Evolutionary conservation across 768 basidiomycete species (phyloP).

Genomic region (Russula abietina): DNA sequence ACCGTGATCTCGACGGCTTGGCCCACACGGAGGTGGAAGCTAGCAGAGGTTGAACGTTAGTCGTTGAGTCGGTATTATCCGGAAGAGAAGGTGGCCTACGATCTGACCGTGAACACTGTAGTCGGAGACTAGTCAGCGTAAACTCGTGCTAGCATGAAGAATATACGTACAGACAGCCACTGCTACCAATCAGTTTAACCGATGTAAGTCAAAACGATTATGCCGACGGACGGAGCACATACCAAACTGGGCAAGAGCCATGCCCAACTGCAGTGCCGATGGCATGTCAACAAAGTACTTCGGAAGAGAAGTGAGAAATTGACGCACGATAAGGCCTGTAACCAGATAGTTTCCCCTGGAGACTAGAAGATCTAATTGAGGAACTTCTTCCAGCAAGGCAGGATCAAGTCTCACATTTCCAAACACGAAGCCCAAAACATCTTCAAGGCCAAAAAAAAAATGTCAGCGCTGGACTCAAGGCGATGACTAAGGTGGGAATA

Average conservation of each 20-base stretch:
- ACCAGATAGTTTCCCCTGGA: slow-evolving; percentile 19
- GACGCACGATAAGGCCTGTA: slow-evolving; percentile 22
- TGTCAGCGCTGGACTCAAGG: background rate
- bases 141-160: background rate
- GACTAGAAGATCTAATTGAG: slow-evolving; percentile 11
- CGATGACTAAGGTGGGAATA: background rate
- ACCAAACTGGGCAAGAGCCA: slow-evolving; percentile 23
- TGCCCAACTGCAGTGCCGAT: slow-evolving; percentile 6
- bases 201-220: background rate
- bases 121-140: slow-evolving; percentile 4
- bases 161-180: slow-evolving; percentile 10
- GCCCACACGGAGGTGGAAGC: slow-evolving; percentile 38
- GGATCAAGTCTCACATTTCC: slow-evolving; percentile 21
- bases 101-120: slow-evolving; percentile 39
- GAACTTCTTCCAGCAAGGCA: background rate
- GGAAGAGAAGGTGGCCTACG: slow-evolving; percentile 31
- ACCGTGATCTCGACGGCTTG: slow-evolving; percentile 45
- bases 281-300: slow-evolving; percentile 1
- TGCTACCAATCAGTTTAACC: background rate
- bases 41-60: slow-evolving; percentile 22
- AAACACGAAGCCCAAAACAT: slow-evolving; percentile 24
- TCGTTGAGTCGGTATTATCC: background rate
- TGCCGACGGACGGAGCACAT: background rate
- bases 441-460: background rate
- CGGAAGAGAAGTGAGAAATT: background rate